A percentile compares a stretch with the other conserved stretches of the same genome.
Evolutionary conservation across 2,329 filamentous ascomycete genomes (phyloP).

Genomic region (Geosmithia morbida): DNA sequence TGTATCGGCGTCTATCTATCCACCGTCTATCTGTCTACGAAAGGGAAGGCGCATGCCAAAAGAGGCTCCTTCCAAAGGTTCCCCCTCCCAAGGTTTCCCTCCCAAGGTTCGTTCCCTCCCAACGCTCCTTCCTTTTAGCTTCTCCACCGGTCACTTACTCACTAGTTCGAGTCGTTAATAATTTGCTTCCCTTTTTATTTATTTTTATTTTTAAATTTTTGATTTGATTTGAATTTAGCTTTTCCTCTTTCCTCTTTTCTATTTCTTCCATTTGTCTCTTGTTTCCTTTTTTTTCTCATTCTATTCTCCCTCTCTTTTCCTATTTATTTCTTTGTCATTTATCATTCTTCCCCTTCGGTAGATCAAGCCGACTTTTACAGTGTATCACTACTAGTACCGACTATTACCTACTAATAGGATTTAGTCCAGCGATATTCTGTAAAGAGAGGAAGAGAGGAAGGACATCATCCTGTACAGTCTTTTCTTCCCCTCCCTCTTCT

Average conservation of each 20-base stretch:
- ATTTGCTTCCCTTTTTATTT: neutral
- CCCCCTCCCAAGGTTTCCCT: too few relatives aligned
- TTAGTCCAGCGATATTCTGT: too few relatives aligned
- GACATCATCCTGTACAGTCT: too few relatives aligned
- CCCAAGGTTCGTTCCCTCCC: too few relatives aligned
- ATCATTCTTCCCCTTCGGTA: neutral
- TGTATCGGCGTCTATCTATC: too few relatives aligned
- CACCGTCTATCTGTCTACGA: too few relatives aligned
- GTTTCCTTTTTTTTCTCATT: conserved; percentile 1
- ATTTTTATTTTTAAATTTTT: neutral
- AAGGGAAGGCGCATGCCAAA: neutral
- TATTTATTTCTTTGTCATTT: neutral
- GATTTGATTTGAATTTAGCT: neutral
- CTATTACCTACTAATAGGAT: too few relatives aligned
- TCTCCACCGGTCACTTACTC: neutral
- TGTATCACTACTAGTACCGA: too few relatives aligned
- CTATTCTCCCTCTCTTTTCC: neutral
- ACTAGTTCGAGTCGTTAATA: neutral
- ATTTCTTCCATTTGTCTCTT: neutral
- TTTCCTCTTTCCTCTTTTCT: conserved; percentile 1
- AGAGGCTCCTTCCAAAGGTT: neutral
- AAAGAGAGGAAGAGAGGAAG: too few relatives aligned
- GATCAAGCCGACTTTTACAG: neutral
- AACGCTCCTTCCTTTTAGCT: neutral
- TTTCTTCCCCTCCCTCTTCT: too few relatives aligned